A percentile compares a stretch with the other conserved stretches of the same genome.
Evolutionary conservation across 2,329 filamentous ascomycete species (phyloP).

Genomic region (Exophiala sp.): DNA sequence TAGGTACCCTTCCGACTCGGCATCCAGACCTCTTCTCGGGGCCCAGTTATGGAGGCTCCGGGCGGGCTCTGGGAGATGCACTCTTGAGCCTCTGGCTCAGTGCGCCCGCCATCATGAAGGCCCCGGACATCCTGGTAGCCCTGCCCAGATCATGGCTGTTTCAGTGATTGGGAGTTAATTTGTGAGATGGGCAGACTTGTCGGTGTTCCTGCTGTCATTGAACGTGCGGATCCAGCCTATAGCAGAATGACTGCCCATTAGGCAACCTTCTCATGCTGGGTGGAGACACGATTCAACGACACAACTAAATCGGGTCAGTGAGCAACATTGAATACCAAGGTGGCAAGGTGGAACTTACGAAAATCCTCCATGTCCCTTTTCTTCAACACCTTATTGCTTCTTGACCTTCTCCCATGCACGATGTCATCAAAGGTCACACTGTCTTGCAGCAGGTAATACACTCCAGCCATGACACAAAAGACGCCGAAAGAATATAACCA

Average conservation of each 20-base stretch:
- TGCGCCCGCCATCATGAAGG: too few relatives aligned
- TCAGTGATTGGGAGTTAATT: conserved; percentile 8
- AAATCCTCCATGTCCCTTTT: conserved; percentile 85
- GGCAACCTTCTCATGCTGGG: conserved; percentile 82
- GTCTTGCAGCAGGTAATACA: conserved; percentile 77
- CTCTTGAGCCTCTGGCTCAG: conserved; percentile 1
- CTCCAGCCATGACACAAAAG: conserved; percentile 73
- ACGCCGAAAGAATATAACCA: conserved; percentile 90
- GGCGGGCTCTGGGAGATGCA: background rate
- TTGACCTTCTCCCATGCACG: conserved; percentile 74
- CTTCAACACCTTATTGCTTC: conserved; percentile 69
- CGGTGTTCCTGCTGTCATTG: conserved; percentile 5
- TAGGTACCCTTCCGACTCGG: background rate
- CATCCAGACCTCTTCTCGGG: background rate
- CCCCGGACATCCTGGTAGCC: background rate
- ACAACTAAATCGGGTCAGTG: conserved; percentile 56
- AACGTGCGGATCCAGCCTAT: conserved; percentile 9
- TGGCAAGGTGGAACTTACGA: conserved; percentile 52
- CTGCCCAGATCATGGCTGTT: conserved; percentile 6
- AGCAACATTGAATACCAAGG: conserved; percentile 3
- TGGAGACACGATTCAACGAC: conserved; percentile 82
- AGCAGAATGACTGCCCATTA: conserved; percentile 41
- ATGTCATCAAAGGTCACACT: conserved; percentile 80
- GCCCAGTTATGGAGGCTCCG: background rate
- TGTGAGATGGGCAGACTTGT: conserved; percentile 10